These are phyloP conservation scores for Tulasnella sp. DNA, from an alignment of 768 basidiomycete genomes.

Conservation along the genomic window DNA sequence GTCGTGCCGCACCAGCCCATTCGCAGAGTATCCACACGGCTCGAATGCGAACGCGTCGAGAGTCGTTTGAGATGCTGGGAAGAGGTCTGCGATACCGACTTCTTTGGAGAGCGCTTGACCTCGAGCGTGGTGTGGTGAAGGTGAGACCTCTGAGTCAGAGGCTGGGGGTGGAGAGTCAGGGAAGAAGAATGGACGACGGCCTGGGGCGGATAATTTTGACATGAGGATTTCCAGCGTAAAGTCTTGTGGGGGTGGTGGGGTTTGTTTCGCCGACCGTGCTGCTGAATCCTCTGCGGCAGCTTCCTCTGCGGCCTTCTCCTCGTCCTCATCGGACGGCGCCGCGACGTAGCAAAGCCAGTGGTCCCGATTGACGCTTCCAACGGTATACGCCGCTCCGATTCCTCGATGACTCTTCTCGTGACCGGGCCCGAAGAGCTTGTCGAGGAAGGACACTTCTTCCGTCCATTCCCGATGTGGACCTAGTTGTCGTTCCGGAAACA, in stretches of 20 bases:
- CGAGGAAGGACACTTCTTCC: slow-evolving; percentile 84
- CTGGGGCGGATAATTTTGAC: slow-evolving; percentile 72
- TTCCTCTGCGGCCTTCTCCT: slow-evolving; percentile 13
- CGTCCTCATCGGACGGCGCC: slow-evolving; percentile 38
- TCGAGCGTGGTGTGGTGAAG: slow-evolving; percentile 46
- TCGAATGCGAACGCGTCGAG: slow-evolving; percentile 90
- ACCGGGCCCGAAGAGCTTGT: slow-evolving; percentile 57
- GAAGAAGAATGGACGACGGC: slow-evolving; percentile 71
- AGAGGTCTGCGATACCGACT: slow-evolving; percentile 74
- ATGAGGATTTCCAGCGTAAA: slow-evolving; percentile 98
- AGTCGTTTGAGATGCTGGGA: slow-evolving; percentile 67
- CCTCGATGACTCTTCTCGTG: slow-evolving; percentile 33
- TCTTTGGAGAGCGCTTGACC: slow-evolving; percentile 48
- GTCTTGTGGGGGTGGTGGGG: slow-evolving; percentile 39
- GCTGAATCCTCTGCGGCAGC: slow-evolving; percentile 20
- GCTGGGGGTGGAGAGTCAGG: slow-evolving; percentile 31
- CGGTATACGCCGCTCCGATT: slow-evolving; percentile 81
- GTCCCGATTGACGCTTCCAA: slow-evolving; percentile 96
- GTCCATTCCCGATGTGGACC: slow-evolving; percentile 94
- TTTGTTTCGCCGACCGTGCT: slow-evolving; percentile 19
- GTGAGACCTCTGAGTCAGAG: slow-evolving; percentile 13
- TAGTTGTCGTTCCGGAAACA: slow-evolving; percentile 93
- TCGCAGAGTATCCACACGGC: slow-evolving; percentile 94
- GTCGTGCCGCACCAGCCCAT: slow-evolving; percentile 64
- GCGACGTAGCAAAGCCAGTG: slow-evolving; percentile 98